phyloP scores from a whole-genome alignment of 2,329 filamentous ascomycete genomes.

The Phyllachora maydis region DNA sequence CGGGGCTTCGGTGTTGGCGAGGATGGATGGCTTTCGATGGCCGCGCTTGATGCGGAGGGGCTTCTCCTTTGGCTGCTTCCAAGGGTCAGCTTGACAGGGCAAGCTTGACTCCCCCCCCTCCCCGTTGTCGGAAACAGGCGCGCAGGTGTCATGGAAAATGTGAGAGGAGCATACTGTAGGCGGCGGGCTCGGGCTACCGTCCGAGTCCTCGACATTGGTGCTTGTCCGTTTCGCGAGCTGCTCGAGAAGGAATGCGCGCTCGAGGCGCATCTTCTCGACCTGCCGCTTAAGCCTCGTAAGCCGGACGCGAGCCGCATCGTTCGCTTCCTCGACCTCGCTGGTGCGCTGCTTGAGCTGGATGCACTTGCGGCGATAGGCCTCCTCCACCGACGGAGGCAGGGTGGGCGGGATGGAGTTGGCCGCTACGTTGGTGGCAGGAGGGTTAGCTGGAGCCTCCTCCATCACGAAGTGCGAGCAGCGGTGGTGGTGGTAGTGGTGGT shows the following conservation, averaged over 20 bases:
- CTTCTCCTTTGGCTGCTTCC: slow-evolving; percentile 64
- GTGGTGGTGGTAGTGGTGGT: not conserved
- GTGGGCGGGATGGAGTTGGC: slow-evolving; percentile 30
- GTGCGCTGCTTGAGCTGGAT: slow-evolving; percentile 84
- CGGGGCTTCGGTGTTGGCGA: slow-evolving; percentile 18
- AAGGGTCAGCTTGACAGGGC: too few relatives aligned
- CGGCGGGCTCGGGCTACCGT: slow-evolving; percentile 60
- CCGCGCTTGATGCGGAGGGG: slow-evolving; percentile 55
- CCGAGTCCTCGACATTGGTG: slow-evolving; percentile 56
- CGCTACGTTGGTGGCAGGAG: too few relatives aligned
- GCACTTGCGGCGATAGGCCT: slow-evolving; percentile 91
- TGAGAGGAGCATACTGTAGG: slow-evolving; percentile 43
- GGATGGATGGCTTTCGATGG: slow-evolving; percentile 37
- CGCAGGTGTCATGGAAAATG: slow-evolving; percentile 2
- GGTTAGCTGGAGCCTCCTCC: too few relatives aligned
- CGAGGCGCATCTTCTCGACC: slow-evolving; percentile 79
- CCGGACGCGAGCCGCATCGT: slow-evolving; percentile 63
- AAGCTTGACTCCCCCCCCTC: too few relatives aligned
- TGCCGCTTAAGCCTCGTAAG: slow-evolving; percentile 64
- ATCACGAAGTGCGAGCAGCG: too few relatives aligned
- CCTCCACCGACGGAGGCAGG: slow-evolving; percentile 76
- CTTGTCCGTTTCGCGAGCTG: slow-evolving; percentile 56
- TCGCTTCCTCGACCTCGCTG: slow-evolving; percentile 78
- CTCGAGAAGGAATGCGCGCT: slow-evolving; percentile 56
- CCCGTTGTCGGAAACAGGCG: slow-evolving; percentile 6